These are phyloP conservation scores for Xylaria grammica DNA, from an alignment of 495 filamentous ascomycete genomes.

Conservation along the genomic window DNA sequence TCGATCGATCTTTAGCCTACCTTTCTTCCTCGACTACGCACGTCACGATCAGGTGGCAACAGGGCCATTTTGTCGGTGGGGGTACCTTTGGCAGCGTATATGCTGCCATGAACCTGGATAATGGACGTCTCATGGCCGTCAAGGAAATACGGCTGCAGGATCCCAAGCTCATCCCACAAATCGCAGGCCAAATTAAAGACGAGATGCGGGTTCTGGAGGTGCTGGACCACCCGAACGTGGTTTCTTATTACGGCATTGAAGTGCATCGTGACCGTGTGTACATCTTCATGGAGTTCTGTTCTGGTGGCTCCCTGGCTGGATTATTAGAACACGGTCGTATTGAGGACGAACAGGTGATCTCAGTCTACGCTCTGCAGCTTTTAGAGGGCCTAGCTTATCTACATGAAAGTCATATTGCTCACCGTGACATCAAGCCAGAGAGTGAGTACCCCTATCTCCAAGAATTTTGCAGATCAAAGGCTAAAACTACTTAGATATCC, in stretches of 20 bases:
- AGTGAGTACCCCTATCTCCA: slow-evolving; percentile 60
- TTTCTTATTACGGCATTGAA: slow-evolving; percentile 96
- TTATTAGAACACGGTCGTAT: slow-evolving; percentile 94
- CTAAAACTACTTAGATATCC: slow-evolving; percentile 67
- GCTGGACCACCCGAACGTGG: slow-evolving; percentile 95
- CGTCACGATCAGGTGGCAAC: slow-evolving; percentile 94
- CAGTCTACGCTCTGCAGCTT: slow-evolving; percentile 96
- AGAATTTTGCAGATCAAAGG: not conserved
- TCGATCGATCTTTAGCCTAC: slow-evolving; percentile 91
- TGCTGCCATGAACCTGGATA: slow-evolving; percentile 94
- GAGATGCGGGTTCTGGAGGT: slow-evolving; percentile 97
- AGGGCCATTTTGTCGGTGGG: slow-evolving; percentile 95
- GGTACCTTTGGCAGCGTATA: slow-evolving; percentile 98
- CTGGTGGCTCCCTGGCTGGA: slow-evolving; percentile 88
- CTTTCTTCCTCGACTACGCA: slow-evolving; percentile 93
- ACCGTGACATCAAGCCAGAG: slow-evolving; percentile 98
- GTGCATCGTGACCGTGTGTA: slow-evolving; percentile 98
- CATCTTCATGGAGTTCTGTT: slow-evolving; percentile 99
- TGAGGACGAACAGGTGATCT: slow-evolving; percentile 96
- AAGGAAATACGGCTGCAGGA: slow-evolving; percentile 98
- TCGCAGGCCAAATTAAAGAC: slow-evolving; percentile 91
- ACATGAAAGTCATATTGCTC: slow-evolving; percentile 86
- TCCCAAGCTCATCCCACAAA: slow-evolving; percentile 91
- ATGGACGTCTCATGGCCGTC: slow-evolving; percentile 95
- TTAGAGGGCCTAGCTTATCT: slow-evolving; percentile 95